phyloP scores from a whole-genome alignment of 192 early-diverging fungal species.

The Dissophora ornata region DNA sequence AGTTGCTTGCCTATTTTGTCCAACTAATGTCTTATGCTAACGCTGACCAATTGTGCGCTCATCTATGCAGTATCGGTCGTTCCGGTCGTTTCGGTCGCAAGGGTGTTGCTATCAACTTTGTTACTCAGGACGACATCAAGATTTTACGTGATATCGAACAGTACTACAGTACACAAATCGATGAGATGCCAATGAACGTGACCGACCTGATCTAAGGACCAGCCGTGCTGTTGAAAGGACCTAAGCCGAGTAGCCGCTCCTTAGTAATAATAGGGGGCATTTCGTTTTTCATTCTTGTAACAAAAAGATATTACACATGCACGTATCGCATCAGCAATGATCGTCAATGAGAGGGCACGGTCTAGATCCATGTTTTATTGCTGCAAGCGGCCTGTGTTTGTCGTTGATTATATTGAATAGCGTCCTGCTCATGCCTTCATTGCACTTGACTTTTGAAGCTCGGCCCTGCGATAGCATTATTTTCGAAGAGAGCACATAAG shows the following conservation, averaged over 20 bases:
- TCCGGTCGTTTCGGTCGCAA: constrained; percentile 98
- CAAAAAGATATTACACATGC: no score
- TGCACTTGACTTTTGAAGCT: constrained; percentile 44
- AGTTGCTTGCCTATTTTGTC: no score
- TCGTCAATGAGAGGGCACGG: no score
- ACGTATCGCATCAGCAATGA: no score
- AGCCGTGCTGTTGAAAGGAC: neutral
- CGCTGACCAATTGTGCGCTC: constrained; percentile 5
- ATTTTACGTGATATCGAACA: constrained; percentile 98
- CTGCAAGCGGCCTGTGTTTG: no score
- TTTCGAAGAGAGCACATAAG: no score
- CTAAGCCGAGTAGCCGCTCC: neutral
- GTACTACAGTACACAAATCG: constrained; percentile 97
- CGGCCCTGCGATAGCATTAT: constrained; percentile 25
- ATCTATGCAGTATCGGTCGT: constrained; percentile 80
- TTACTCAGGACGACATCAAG: constrained; percentile 92
- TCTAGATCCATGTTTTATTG: no score
- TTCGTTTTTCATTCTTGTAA: no score
- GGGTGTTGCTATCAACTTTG: constrained; percentile 99
- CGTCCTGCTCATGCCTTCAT: constrained; percentile 26
- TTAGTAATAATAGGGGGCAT: no score
- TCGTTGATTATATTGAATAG: neutral
- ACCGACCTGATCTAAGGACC: constrained; percentile 55
- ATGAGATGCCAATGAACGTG: constrained; percentile 92
- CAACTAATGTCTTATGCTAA: no score